phyloP scores from a whole-genome alignment of 805 yeast genomes.

The Pichia deserticola region DNA sequence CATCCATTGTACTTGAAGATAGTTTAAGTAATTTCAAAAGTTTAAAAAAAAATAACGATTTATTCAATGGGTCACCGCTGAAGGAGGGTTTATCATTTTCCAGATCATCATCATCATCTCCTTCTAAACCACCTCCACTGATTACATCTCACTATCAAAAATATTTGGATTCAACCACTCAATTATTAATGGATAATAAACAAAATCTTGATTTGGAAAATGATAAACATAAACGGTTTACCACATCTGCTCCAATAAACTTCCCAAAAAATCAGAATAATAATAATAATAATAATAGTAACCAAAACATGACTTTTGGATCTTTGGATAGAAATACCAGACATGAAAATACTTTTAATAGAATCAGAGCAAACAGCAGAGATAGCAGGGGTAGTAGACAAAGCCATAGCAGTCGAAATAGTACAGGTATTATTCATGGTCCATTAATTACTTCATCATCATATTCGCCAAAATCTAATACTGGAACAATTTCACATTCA shows the following conservation, averaged over 20 bases:
- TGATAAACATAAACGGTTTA: background rate
- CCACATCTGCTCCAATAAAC: conserved; percentile 1
- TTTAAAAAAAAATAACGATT: conserved; percentile 22
- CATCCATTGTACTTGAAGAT: conserved; percentile 23
- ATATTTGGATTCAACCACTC: conserved; percentile 3
- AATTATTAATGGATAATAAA: conserved; percentile 6
- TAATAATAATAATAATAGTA: background rate
- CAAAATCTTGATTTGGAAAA: background rate
- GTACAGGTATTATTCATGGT: conserved; percentile 5
- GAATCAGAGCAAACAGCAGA: conserved; percentile 1
- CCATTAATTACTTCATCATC: background rate
- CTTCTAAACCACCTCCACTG: conserved; percentile 9
- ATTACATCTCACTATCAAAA: conserved; percentile 4
- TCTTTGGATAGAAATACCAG: background rate
- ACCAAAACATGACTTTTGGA: background rate
- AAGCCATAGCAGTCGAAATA: conserved; percentile 7
- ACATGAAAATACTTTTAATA: background rate
- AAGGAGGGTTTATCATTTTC: conserved; percentile 8
- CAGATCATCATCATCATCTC: conserved; percentile 3
- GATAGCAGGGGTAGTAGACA: conserved; percentile 1
- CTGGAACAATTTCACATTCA: conserved; percentile 2
- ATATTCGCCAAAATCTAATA: conserved; percentile 6
- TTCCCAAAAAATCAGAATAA: background rate
- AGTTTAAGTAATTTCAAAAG: conserved; percentile 23
- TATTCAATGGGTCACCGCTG: conserved; percentile 12